Conservation (phyloP, 805 yeast genomes). For the Lipomyces orientalis region DNA sequence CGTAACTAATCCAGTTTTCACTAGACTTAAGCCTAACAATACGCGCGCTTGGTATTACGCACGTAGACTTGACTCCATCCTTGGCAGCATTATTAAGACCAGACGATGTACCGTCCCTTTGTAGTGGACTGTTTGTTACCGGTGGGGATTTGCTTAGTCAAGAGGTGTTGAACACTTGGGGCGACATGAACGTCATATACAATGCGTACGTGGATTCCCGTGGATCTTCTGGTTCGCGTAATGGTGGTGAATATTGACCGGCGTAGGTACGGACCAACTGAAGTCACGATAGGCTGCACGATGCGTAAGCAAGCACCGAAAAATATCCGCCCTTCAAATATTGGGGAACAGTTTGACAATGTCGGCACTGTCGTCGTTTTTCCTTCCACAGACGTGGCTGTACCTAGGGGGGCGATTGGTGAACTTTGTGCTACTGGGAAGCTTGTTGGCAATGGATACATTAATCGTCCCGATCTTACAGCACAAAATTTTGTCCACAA, state of each 20-base stretch:
- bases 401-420: constrained; percentile 42
- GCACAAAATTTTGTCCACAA: constrained; percentile 27
- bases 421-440: constrained; percentile 43
- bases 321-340: constrained; percentile 37
- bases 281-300: constrained; percentile 41
- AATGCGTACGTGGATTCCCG: constrained; percentile 33
- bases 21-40: constrained; percentile 33
- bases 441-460: constrained; percentile 43
- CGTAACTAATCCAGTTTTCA: neutral
- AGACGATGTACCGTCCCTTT: constrained; percentile 50
- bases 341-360: constrained; percentile 39
- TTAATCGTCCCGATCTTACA: constrained; percentile 39
- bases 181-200: constrained; percentile 35
- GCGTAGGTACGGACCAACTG: constrained; percentile 40
- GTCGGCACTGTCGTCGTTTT: constrained; percentile 37
- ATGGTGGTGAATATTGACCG: neutral
- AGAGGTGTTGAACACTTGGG: constrained; percentile 41
- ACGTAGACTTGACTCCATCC: constrained; percentile 41
- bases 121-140: constrained; percentile 40
- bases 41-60: constrained; percentile 34
- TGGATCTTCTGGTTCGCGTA: neutral
- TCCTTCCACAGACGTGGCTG: constrained; percentile 28
- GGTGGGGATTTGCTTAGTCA: constrained; percentile 41
- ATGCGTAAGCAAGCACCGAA: constrained; percentile 37
- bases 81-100: constrained; percentile 88